Base-by-base conservation (phyloP, 495 filamentous ascomycete species). In the Venustampulla echinocandica region DNA sequence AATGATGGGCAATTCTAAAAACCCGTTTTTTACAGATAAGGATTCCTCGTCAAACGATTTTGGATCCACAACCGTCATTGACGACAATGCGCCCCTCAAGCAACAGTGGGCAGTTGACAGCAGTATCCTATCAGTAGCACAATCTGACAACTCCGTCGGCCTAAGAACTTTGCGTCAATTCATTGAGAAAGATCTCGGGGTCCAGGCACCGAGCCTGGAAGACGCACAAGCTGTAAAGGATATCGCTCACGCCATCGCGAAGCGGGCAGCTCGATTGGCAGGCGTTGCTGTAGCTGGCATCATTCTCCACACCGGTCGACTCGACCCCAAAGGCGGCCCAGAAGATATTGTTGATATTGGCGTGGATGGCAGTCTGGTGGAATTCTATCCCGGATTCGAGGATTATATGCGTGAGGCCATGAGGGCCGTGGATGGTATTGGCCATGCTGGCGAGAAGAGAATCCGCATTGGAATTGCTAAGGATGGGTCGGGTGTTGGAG, bases 391-490 rank as follows among this genome's bases (percentile, higher is more conserved):
- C 19, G 78, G 77, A 52, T 96, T 95, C 61, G 78, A 89, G 54
- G 79, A 76, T 15, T 76, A 85, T 63, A 75, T 95, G 59, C 77
- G 80, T 19, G 84, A 88, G 54, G 84, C 84, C 19, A 62, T 95
- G 42, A 66, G 77, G 18, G 75, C 74, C 44, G 73, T 94, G 14
- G 70, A 81, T 22, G 75, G 80, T 45, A 80, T 95, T 54, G 89
- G 88, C 10, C 63, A 59, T 10, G 69, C 72, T 10, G 85, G 86
- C 7, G 86, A 90, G 44, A 80, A 82, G 63, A 82, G 78, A 62
- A 76, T 96, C 50, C 73, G 85, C 33, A 94, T 96, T 55, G 90
- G 88, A 10, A 87, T 95, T 63, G 90, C 90, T 43, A 90, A 92
- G 74, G 90, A 96, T 66, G 90, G 90, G 38, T 84, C 79, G 47